These are phyloP conservation scores for Fraxinus xanthoxyloides DNA, from an alignment of 305 asterid genomes.

Conservation along the genomic window DNA sequence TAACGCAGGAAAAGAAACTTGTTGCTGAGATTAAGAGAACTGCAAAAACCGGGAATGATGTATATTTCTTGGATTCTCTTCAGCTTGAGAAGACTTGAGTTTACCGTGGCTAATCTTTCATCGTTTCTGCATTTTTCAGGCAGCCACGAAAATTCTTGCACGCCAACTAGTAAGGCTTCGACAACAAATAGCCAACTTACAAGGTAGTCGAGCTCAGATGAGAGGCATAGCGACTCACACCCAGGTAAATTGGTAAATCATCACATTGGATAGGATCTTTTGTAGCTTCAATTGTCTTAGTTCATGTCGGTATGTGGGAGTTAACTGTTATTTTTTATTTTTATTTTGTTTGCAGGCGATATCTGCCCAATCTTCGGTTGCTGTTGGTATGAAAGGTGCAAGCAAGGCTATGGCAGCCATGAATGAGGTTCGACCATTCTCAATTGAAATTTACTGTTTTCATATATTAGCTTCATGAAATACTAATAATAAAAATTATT, in stretches of 20 bases:
- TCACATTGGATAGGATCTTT: constrained; percentile 1
- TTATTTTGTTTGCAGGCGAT: constrained; percentile 51
- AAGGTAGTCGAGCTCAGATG: constrained; percentile 95
- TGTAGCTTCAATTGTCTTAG: constrained; percentile 7
- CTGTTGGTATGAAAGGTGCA: constrained; percentile 94
- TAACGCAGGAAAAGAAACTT: constrained; percentile 67
- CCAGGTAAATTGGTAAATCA: constrained; percentile 47
- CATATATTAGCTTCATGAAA: neutral
- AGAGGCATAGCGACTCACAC: constrained; percentile 93
- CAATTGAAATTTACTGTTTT: neutral
- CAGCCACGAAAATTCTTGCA: constrained; percentile 85
- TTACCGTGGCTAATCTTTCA: neutral
- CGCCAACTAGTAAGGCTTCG: constrained; percentile 84
- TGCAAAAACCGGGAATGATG: constrained; percentile 69
- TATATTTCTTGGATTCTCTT: neutral
- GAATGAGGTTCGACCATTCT: constrained; percentile 59
- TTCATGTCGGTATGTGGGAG: neutral
- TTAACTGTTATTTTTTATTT: neutral
- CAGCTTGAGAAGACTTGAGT: neutral
- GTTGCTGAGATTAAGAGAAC: constrained; percentile 73
- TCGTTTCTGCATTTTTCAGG: constrained; percentile 39
- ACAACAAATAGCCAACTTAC: constrained; percentile 85
- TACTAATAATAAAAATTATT: neutral
- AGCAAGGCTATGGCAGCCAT: constrained; percentile 89
- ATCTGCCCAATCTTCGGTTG: constrained; percentile 89